Conservation (phyloP, 208 protist genomes). For the Acanthamoeba healyi region DNA sequence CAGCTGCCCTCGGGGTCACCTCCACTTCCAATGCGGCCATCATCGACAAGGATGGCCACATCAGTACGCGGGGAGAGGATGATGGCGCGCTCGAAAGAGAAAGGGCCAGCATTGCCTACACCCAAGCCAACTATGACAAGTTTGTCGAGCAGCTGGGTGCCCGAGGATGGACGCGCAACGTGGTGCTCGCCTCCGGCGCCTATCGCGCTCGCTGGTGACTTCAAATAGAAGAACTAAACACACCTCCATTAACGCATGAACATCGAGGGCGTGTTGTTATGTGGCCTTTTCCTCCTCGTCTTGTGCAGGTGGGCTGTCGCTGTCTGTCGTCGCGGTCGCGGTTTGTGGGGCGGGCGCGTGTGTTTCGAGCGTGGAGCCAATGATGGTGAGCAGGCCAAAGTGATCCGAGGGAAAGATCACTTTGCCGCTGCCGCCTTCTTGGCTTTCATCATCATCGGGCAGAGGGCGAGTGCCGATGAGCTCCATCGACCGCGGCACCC, state of each 20-base stretch:
- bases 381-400: not conserved
- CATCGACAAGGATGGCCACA: too few relatives aligned
- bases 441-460: not conserved
- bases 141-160: not conserved
- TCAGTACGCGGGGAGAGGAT: not conserved
- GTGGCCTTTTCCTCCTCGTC: too few relatives aligned
- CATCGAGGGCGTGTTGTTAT: too few relatives aligned
- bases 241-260: too few relatives aligned
- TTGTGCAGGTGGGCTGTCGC: too few relatives aligned
- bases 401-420: conserved; percentile 56
- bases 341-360: too few relatives aligned
- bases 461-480: conserved; percentile 17
- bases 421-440: not conserved
- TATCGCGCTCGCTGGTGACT: not conserved
- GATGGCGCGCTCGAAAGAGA: not conserved
- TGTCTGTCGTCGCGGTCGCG: too few relatives aligned
- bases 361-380: not conserved
- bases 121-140: not conserved
- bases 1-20: too few relatives aligned
- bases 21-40: too few relatives aligned
- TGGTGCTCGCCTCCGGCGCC: conserved; percentile 3
- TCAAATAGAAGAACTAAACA: too few relatives aligned
- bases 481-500: conserved; percentile 6
- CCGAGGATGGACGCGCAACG: conserved; percentile 2
- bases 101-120: not conserved